Evolutionary conservation across 2,329 filamentous ascomycete genomes (phyloP).

Genomic region (Nemania abortiva): DNA sequence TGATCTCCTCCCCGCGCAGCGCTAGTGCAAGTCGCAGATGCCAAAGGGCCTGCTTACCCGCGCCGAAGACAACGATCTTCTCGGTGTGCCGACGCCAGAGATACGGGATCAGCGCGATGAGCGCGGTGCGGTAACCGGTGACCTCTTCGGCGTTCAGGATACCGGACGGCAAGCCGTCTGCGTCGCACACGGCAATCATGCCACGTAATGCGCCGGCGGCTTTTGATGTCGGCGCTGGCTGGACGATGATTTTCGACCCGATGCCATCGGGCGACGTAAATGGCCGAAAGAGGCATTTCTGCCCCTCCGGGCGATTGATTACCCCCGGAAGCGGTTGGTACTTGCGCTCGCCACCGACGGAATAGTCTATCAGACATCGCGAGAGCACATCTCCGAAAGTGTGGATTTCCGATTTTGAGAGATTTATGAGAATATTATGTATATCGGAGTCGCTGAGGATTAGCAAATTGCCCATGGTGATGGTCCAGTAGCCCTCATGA

Average conservation of each 20-base stretch:
- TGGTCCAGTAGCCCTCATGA: background rate
- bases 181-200: constrained; percentile 36
- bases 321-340: constrained; percentile 29
- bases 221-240: constrained; percentile 30
- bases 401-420: constrained; percentile 24
- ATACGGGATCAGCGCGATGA: constrained; percentile 34
- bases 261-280: constrained; percentile 30
- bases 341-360: constrained; percentile 23
- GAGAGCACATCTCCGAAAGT: constrained; percentile 22
- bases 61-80: constrained; percentile 32
- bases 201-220: constrained; percentile 26
- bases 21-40: constrained; percentile 35
- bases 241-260: constrained; percentile 34
- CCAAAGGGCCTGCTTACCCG: constrained; percentile 39
- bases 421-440: constrained; percentile 32
- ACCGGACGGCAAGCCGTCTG: constrained; percentile 31
- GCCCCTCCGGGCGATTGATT: constrained; percentile 34
- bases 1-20: constrained; percentile 35
- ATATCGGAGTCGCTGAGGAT: constrained; percentile 33
- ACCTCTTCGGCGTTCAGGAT: constrained; percentile 38
- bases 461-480: constrained; percentile 32
- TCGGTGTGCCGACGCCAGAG: constrained; percentile 29
- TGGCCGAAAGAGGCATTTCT: constrained; percentile 38
- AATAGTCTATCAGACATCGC: constrained; percentile 23
- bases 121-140: constrained; percentile 34